Percentiles rank a stretch among this genome's conserved stretches.
These are phyloP conservation scores for Pyricularia sp. DNA, from an alignment of 2,329 filamentous ascomycete genomes.

Conservation along the genomic window DNA sequence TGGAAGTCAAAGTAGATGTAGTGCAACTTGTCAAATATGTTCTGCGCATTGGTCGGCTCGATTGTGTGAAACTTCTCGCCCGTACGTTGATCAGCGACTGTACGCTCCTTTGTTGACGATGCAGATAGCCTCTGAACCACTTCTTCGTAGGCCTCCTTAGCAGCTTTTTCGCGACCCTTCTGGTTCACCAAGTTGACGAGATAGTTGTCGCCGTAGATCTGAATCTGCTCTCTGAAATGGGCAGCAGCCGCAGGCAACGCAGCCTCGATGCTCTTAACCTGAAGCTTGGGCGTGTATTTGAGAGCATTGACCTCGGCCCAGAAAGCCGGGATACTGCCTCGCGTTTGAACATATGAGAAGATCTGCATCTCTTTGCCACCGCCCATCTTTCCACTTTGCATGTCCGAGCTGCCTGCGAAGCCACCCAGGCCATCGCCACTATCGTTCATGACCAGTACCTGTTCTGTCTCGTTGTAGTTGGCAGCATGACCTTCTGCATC, in stretches of 20 bases:
- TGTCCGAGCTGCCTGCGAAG: slow-evolving; percentile 67
- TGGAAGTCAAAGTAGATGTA: slow-evolving; percentile 99
- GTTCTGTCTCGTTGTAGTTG: slow-evolving; percentile 98
- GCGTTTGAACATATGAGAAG: slow-evolving; percentile 89
- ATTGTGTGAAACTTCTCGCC: slow-evolving; percentile 76
- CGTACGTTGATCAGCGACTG: slow-evolving; percentile 57
- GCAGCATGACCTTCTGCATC: slow-evolving; percentile 93
- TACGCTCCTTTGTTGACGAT: slow-evolving; percentile 56
- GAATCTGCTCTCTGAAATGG: slow-evolving; percentile 91
- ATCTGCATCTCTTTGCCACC: slow-evolving; percentile 74
- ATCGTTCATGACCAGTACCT: slow-evolving; percentile 85
- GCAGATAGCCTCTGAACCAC: slow-evolving; percentile 70
- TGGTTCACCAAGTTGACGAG: slow-evolving; percentile 97
- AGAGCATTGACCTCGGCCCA: slow-evolving; percentile 96
- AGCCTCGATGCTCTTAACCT: slow-evolving; percentile 75
- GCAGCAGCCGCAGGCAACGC: slow-evolving; percentile 69
- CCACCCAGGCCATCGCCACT: slow-evolving; percentile 61
- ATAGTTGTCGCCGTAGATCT: slow-evolving; percentile 91
- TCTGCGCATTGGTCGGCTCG: slow-evolving; percentile 43
- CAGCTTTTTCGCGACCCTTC: slow-evolving; percentile 76
- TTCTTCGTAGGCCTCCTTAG: slow-evolving; percentile 92
- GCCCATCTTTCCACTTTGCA: slow-evolving; percentile 62
- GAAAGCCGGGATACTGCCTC: slow-evolving; percentile 90
- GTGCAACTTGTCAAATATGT: slow-evolving; percentile 70
- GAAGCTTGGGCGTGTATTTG: slow-evolving; percentile 82